These are phyloP conservation scores for Tetraselmis striata DNA, from an alignment of 139 green algal species.

Conservation along the genomic window DNA sequence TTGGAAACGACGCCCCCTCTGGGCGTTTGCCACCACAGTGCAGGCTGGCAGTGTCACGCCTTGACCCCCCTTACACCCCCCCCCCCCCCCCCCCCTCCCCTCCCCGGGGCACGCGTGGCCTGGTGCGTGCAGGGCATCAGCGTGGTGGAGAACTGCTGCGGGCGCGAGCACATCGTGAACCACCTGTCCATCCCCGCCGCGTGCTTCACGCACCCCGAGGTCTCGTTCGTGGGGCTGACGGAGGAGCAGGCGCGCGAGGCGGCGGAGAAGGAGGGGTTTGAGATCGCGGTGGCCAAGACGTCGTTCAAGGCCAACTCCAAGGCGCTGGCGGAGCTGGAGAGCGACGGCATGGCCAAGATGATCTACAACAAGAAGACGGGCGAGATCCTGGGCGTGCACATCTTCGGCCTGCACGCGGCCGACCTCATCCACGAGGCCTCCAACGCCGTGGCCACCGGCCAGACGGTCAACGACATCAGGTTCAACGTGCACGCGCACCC, in stretches of 20 bases:
- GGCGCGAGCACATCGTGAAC: slow-evolving; percentile 84
- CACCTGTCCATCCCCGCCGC: slow-evolving; percentile 87
- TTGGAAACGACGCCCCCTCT: no score
- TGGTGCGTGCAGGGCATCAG: slow-evolving; percentile 95
- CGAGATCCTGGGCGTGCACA: slow-evolving; percentile 94
- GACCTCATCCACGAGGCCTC: slow-evolving; percentile 99
- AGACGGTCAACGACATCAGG: slow-evolving; percentile 90
- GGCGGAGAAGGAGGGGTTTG: slow-evolving; percentile 83
- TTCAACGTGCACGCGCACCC: slow-evolving; percentile 98
- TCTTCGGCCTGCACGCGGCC: slow-evolving; percentile 92
- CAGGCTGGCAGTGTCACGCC: no score
- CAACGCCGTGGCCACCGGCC: slow-evolving; percentile 85
- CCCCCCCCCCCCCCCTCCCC: no score
- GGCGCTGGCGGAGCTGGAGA: slow-evolving; percentile 94
- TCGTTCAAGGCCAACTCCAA: slow-evolving; percentile 82
- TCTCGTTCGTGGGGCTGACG: slow-evolving; percentile 91
- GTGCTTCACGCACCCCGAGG: slow-evolving; percentile 99
- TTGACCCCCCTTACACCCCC: no score
- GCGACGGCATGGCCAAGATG: slow-evolving; percentile 96
- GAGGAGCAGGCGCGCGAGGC: slow-evolving; percentile 85
- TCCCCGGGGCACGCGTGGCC: no score
- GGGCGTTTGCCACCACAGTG: no score
- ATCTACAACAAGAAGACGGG: slow-evolving; percentile 92
- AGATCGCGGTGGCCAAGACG: slow-evolving; percentile 87
- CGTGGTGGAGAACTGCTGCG: slow-evolving; percentile 91